Conservation (phyloP, 257 asterid species). For the Solanum piurae region DNA sequence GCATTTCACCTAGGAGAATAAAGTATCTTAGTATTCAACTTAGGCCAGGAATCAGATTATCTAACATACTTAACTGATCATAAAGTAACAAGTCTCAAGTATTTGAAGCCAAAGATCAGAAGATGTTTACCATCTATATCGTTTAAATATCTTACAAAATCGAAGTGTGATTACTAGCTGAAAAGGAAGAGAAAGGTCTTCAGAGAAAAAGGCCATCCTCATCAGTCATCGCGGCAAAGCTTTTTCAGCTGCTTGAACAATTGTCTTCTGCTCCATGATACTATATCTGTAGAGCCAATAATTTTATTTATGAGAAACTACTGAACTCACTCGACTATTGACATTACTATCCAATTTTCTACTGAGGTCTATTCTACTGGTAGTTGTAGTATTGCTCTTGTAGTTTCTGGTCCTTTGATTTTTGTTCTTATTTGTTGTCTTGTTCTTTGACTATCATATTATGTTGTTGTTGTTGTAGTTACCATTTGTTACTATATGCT, state of each 20-base stretch:
- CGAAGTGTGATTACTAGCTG: neutral
- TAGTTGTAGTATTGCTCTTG: neutral
- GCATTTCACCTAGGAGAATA: neutral
- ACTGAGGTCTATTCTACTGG: neutral
- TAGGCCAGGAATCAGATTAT: neutral
- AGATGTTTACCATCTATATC: neutral
- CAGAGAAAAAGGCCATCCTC: neutral
- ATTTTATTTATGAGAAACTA: neutral
- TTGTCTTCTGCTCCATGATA: neutral
- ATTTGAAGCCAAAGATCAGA: neutral
- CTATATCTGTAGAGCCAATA: neutral
- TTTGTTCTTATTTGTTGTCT: neutral
- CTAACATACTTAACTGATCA: neutral
- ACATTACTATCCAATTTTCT: neutral
- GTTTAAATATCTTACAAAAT: neutral
- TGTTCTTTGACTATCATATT: neutral
- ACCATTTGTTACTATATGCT: neutral
- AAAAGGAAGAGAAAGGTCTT: neutral
- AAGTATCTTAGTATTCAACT: neutral
- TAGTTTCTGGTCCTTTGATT: neutral
- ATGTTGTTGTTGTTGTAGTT: neutral
- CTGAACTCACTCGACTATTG: neutral
- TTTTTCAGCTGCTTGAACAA: neutral
- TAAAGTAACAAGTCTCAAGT: neutral
- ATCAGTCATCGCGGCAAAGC: neutral